These are phyloP conservation scores for Neonectria coccinea DNA, from an alignment of 2,329 filamentous ascomycete genomes.

Conservation along the genomic window DNA sequence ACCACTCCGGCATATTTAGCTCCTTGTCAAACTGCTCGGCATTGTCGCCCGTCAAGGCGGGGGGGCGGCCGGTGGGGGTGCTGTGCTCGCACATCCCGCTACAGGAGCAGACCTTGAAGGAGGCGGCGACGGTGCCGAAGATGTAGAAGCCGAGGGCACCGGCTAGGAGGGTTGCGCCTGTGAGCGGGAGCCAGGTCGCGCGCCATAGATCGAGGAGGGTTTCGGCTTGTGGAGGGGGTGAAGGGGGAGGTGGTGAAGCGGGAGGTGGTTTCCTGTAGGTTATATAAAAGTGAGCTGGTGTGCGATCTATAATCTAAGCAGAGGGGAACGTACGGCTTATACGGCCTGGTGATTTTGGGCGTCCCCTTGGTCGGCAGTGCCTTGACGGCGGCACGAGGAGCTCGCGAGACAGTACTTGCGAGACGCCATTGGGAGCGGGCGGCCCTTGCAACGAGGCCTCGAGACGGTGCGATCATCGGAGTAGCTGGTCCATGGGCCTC, in stretches of 20 bases:
- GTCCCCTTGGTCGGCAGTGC: conserved; percentile 33
- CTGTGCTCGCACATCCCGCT: conserved; percentile 49
- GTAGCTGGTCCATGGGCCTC: conserved; percentile 31
- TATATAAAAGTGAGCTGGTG: conserved; percentile 21
- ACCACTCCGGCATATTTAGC: conserved; percentile 67
- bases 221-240: conserved; percentile 44
- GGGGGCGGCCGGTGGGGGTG: conserved; percentile 61
- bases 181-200: conserved; percentile 58
- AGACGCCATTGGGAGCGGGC: conserved; percentile 44
- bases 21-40: conserved; percentile 69
- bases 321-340: conserved; percentile 47
- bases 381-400: conserved; percentile 39
- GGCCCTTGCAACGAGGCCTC: conserved; percentile 41
- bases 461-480: conserved; percentile 48
- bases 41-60: conserved; percentile 58
- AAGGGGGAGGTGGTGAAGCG: conserved; percentile 26
- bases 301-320: neutral
- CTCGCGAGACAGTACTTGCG: conserved; percentile 46
- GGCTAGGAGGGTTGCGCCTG: conserved; percentile 60
- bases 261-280: conserved; percentile 32
- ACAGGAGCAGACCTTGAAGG: conserved; percentile 46
- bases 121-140: conserved; percentile 53
- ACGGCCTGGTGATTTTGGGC: conserved; percentile 43
- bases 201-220: conserved; percentile 53
- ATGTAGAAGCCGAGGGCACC: conserved; percentile 62